These are phyloP conservation scores for Suillus plorans DNA, from an alignment of 768 basidiomycete species.

Conservation along the genomic window DNA sequence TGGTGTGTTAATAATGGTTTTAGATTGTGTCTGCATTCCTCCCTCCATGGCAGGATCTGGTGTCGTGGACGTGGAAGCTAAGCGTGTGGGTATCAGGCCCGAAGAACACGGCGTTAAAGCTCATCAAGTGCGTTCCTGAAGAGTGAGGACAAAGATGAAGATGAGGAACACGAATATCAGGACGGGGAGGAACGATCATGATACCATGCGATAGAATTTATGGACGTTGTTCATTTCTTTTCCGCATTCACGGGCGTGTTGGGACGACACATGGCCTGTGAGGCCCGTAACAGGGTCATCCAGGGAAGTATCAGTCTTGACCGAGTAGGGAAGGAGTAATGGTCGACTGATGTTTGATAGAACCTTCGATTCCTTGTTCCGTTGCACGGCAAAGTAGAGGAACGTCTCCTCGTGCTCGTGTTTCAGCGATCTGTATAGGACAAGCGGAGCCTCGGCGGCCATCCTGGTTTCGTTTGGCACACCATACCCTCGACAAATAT, in stretches of 20 bases:
- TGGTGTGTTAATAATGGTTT: neutral
- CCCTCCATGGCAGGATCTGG: slow-evolving; percentile 32
- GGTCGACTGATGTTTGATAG: slow-evolving; percentile 68
- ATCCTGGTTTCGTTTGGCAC: slow-evolving; percentile 56
- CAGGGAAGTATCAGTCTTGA: neutral
- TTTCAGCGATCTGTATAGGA: slow-evolving; percentile 79
- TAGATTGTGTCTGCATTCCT: slow-evolving; percentile 73
- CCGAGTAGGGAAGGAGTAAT: neutral
- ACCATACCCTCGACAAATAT: slow-evolving; percentile 57
- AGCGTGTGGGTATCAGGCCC: slow-evolving; percentile 55
- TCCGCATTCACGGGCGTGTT: slow-evolving; percentile 88
- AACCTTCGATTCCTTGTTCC: slow-evolving; percentile 90
- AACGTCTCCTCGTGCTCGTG: slow-evolving; percentile 96
- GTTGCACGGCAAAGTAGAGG: slow-evolving; percentile 88
- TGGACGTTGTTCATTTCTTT: slow-evolving; percentile 95
- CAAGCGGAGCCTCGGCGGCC: slow-evolving; percentile 25
- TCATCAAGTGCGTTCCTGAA: neutral
- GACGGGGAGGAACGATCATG: slow-evolving; percentile 51
- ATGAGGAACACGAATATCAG: slow-evolving; percentile 45
- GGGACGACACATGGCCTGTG: slow-evolving; percentile 83
- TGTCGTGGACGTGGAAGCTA: slow-evolving; percentile 58
- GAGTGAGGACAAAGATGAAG: slow-evolving; percentile 59
- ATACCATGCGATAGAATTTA: slow-evolving; percentile 86
- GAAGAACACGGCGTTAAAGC: slow-evolving; percentile 68
- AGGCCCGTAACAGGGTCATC: slow-evolving; percentile 89